Base-by-base conservation (phyloP, 2,329 filamentous ascomycete species). In the Sporothrix phasma region DNA sequence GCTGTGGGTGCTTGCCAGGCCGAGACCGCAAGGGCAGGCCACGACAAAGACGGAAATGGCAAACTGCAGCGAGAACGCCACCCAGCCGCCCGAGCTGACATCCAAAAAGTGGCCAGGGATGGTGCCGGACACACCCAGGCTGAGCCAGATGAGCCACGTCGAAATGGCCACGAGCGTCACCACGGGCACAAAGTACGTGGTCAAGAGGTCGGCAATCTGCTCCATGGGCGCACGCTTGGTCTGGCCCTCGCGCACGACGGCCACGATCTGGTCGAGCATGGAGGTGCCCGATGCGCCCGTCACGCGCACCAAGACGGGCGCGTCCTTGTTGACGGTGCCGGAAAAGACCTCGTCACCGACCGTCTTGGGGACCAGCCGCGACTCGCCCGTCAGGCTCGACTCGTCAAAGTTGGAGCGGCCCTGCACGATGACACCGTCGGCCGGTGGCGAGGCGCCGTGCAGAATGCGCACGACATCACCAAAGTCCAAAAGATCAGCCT, bases 31-130 rank as follows among this genome's bases (percentile, higher is more conserved):
- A 1, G 90, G 90, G 71, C 90, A 95, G 2, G 90, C 90, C 31
- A 95, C 87, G 39, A 95, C 89, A 69, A 95, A 94, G 13, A 94
- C 90, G 6, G 90, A 84, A 69, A 95, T 93, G 17, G 90, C 88
- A 70, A 93, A 94, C 67, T 90, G 86, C 51, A 94, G 80, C 2
- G 88, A 87, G 79, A 90, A 93, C 1, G 87, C 81, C 0, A 84
- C 80, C 84, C 86, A 89, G 10, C 86, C 84, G n/a, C 86, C 86
- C 1, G 78, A 75, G 17, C 80, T 77, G 11, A 76, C 73, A 15
- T 83, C 79, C 13, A 85, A 75, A 70, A 84, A 89, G 45, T 81
- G 74, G 0, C 71, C 72, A 0, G 87, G 84, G 15, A 92, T 76
- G 1, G 71, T 71, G 1, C 85, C 84, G 0, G 81, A 78, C 10